A percentile compares a stretch with the other conserved stretches of the same genome.
These are phyloP conservation scores for Serpula lacrymans DNA, from an alignment of 768 basidiomycete species.

Conservation along the genomic window DNA sequence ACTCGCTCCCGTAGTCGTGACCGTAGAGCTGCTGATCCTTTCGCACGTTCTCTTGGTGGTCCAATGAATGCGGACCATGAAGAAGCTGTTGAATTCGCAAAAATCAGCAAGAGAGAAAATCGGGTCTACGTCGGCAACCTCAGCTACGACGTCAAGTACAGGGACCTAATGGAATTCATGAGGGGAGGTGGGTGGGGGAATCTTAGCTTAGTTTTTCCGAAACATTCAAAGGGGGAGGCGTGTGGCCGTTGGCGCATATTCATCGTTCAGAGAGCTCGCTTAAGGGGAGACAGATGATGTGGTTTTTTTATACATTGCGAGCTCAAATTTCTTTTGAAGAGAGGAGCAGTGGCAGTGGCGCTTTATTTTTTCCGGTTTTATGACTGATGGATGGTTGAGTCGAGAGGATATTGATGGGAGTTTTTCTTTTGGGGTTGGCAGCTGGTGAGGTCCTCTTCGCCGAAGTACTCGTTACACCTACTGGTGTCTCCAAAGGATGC, in stretches of 20 bases:
- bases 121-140: slow-evolving; percentile 98
- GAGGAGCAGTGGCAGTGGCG: slow-evolving; percentile 24
- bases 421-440: slow-evolving; percentile 87
- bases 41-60: slow-evolving; percentile 78
- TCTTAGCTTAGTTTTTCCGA: slow-evolving; percentile 58
- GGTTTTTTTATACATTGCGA: slow-evolving; percentile 22
- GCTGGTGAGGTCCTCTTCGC: slow-evolving; percentile 99
- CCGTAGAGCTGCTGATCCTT: slow-evolving; percentile 58
- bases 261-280: slow-evolving; percentile 34
- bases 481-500: slow-evolving; percentile 97
- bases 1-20: slow-evolving; percentile 55
- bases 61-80: slow-evolving; percentile 90
- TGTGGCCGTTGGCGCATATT: slow-evolving; percentile 28
- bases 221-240: slow-evolving; percentile 32
- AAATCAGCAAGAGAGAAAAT: slow-evolving; percentile 96
- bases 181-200: slow-evolving; percentile 98
- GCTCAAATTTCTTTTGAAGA: slow-evolving; percentile 31
- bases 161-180: slow-evolving; percentile 99
- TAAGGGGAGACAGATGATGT: slow-evolving; percentile 28
- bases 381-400: slow-evolving; percentile 52
- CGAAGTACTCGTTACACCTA: slow-evolving; percentile 97
- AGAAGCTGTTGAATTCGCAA: slow-evolving; percentile 93
- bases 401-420: slow-evolving; percentile 93
- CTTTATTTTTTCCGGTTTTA: slow-evolving; percentile 38
- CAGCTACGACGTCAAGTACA: slow-evolving; percentile 97